These are phyloP conservation scores for Xylaria arbuscula DNA, from an alignment of 2,329 filamentous ascomycete genomes.

Conservation along the genomic window DNA sequence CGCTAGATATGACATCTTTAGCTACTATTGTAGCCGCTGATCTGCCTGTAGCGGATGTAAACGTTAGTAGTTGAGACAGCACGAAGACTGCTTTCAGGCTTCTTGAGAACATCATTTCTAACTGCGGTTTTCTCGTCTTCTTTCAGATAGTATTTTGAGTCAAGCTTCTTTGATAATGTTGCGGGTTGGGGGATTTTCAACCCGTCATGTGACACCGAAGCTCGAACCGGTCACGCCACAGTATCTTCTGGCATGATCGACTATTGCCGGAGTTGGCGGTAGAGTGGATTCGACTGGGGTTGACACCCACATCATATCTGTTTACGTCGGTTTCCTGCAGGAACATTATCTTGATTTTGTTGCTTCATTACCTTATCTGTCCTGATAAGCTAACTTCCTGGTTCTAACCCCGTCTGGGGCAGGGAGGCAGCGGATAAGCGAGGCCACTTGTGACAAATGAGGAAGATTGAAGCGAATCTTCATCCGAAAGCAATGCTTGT, in stretches of 20 bases:
- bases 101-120: conserved; percentile 5
- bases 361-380: not conserved
- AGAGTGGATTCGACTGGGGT: conserved; percentile 4
- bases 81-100: not conserved
- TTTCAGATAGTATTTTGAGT: not conserved
- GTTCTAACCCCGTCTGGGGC: not conserved
- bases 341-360: conserved; percentile 4
- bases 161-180: not conserved
- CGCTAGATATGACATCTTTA: not conserved
- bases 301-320: not conserved
- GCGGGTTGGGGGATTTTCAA: not conserved
- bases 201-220: not conserved
- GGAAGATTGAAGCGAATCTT: not conserved
- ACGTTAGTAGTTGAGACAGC: not conserved
- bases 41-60: not conserved
- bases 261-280: not conserved
- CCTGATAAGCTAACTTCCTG: not conserved
- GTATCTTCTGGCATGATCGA: not conserved
- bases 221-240: not conserved
- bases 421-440: not conserved
- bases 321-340: not conserved
- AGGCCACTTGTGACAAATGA: not conserved
- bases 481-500: not conserved
- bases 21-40: not conserved
- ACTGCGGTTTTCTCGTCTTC: not conserved